phyloP scores from a whole-genome alignment of 2,329 filamentous ascomycete species.

The Arthrobotrys entomopaga region DNA sequence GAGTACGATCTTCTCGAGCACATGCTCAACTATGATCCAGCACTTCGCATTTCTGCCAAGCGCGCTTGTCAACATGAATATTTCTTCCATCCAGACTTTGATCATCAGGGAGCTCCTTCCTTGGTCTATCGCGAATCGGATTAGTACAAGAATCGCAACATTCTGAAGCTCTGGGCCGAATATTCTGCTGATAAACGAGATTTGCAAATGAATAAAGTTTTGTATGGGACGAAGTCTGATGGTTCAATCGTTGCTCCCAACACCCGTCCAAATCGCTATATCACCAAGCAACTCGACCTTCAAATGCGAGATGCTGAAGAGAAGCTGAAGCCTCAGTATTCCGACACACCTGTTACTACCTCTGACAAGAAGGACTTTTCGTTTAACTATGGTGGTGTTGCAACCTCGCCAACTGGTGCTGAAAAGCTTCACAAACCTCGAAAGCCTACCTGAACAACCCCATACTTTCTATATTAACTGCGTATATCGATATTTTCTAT shows the following conservation, averaged over 20 bases:
- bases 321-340: not conserved
- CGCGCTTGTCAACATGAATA: conserved; percentile 85
- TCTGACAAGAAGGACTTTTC: conserved; percentile 12
- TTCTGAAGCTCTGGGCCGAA: conserved; percentile 22
- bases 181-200: conserved; percentile 25
- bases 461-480: conserved; percentile 3
- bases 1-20: conserved; percentile 75
- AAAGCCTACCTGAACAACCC: not conserved
- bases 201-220: conserved; percentile 22
- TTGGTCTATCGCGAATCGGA: conserved; percentile 52
- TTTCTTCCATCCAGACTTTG: conserved; percentile 68
- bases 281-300: conserved; percentile 6
- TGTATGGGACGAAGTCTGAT: conserved; percentile 12
- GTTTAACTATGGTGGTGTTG: conserved; percentile 21
- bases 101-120: conserved; percentile 55
- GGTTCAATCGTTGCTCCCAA: not conserved
- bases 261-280: not conserved
- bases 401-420: not conserved
- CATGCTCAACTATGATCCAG: conserved; percentile 87
- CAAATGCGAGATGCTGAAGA: conserved; percentile 26
- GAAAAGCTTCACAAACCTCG: conserved; percentile 1
- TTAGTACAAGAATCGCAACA: conserved; percentile 48
- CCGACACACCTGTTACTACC: not conserved
- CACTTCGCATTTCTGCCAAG: conserved; percentile 87
- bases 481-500: not conserved